Conservation (phyloP, 1,139 yeast species). For the Eremothecium cymbalariae region DNA sequence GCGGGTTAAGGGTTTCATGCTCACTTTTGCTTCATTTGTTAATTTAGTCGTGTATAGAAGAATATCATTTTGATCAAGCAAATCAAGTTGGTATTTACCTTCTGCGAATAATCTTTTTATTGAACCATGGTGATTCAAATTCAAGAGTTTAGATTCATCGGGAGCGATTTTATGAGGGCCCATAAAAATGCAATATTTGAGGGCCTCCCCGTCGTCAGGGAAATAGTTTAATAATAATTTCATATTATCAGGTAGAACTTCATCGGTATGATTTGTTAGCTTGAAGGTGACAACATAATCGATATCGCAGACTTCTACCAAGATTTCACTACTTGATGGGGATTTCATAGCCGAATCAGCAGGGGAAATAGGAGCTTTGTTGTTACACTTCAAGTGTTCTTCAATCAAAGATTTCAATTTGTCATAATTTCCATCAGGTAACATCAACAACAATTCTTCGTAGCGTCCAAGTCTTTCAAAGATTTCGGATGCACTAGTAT, state of each 20-base stretch:
- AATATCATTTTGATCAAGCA: slow-evolving; percentile 11
- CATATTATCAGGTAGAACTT: slow-evolving; percentile 13
- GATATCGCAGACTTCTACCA: slow-evolving; percentile 10
- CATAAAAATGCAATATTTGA: slow-evolving; percentile 10
- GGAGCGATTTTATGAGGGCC: slow-evolving; percentile 14
- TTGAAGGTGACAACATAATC: slow-evolving; percentile 17
- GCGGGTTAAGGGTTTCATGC: too few relatives aligned
- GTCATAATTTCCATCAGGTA: too few relatives aligned
- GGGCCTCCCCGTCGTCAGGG: slow-evolving; percentile 7
- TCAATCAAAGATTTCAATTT: too few relatives aligned
- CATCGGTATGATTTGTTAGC: slow-evolving; percentile 13
- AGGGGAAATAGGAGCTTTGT: too few relatives aligned
- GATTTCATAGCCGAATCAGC: too few relatives aligned
- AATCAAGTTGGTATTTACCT: slow-evolving; percentile 11
- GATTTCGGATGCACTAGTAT: too few relatives aligned
- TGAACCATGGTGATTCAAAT: slow-evolving; percentile 14
- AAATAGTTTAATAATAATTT: slow-evolving; percentile 12
- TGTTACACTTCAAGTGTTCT: too few relatives aligned
- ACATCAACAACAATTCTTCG: too few relatives aligned
- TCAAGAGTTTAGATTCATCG: slow-evolving; percentile 14
- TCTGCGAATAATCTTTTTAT: slow-evolving; percentile 10
- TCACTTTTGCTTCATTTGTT: too few relatives aligned
- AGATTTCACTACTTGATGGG: slow-evolving; percentile 3
- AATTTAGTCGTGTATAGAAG: slow-evolving; percentile 10
- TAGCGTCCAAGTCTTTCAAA: too few relatives aligned